phyloP scores from a whole-genome alignment of 2,329 filamentous ascomycete genomes.

The Sporothrix inflata region DNA sequence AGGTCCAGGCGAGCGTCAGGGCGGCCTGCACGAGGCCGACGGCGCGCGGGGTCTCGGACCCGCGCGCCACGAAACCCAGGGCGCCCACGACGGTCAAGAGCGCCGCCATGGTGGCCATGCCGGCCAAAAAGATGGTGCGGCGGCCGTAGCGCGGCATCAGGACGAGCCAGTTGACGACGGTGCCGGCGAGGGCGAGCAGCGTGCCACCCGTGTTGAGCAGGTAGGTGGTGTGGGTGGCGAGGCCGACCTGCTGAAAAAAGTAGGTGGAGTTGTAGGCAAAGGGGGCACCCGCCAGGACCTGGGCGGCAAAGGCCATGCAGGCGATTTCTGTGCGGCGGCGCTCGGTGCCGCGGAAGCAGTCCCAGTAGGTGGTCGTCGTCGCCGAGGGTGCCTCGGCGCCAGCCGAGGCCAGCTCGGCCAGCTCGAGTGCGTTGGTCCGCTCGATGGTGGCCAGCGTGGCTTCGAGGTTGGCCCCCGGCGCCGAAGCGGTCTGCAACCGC shows the following conservation, averaged over 20 bases:
- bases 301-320: constrained; percentile 42
- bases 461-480: constrained; percentile 30
- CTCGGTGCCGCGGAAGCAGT: constrained; percentile 53
- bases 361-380: constrained; percentile 44
- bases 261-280: constrained; percentile 43
- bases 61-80: constrained; percentile 21
- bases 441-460: constrained; percentile 48
- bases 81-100: constrained; percentile 36
- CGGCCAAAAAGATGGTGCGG: constrained; percentile 33
- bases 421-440: constrained; percentile 49
- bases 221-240: constrained; percentile 41
- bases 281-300: constrained; percentile 39
- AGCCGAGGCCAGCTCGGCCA: constrained; percentile 37
- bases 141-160: constrained; percentile 33
- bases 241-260: constrained; percentile 38
- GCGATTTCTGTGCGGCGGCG: constrained; percentile 52
- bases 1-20: constrained; percentile 32
- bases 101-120: constrained; percentile 28
- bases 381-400: constrained; percentile 29
- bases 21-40: constrained; percentile 27
- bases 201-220: constrained; percentile 42
- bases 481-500: constrained; percentile 39
- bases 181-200: constrained; percentile 36
- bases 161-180: constrained; percentile 30
- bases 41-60: not conserved